These are phyloP conservation scores for Hymenoscyphus salicellus DNA, from an alignment of 2,329 filamentous ascomycete species.

Conservation along the genomic window DNA sequence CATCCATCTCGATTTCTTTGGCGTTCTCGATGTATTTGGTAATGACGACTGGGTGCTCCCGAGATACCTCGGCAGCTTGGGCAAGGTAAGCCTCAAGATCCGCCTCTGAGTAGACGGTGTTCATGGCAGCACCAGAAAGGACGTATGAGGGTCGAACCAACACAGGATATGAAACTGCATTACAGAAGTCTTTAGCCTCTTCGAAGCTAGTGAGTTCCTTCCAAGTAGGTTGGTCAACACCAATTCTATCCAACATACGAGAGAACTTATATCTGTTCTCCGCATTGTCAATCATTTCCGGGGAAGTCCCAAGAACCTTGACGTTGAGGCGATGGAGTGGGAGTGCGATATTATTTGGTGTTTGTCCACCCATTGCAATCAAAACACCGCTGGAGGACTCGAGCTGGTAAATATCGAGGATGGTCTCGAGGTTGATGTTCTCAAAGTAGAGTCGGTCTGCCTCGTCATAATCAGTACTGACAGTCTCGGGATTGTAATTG, in stretches of 20 bases:
- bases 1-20: constrained; percentile 99
- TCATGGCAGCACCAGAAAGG: constrained; percentile 73
- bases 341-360: constrained; percentile 94
- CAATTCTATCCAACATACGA: constrained; percentile 92
- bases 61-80: constrained; percentile 89
- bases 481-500: constrained; percentile 89
- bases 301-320: constrained; percentile 90
- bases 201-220: constrained; percentile 95
- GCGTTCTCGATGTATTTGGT: constrained; percentile 99
- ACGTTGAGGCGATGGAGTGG: constrained; percentile 84
- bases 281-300: constrained; percentile 97
- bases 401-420: constrained; percentile 89
- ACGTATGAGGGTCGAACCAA: constrained; percentile 91
- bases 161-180: constrained; percentile 86
- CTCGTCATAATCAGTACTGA: constrained; percentile 89
- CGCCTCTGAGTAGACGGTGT: constrained; percentile 95
- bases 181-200: constrained; percentile 83
- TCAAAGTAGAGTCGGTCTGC: constrained; percentile 95
- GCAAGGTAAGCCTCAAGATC: constrained; percentile 85
- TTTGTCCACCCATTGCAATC: constrained; percentile 95
- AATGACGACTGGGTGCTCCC: constrained; percentile 95
- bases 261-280: constrained; percentile 99
- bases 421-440: constrained; percentile 85
- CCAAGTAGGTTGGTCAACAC: constrained; percentile 95
- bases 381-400: constrained; percentile 82